Conservation (phyloP, 2,329 filamentous ascomycete genomes). For the Monosporascus sp. region DNA sequence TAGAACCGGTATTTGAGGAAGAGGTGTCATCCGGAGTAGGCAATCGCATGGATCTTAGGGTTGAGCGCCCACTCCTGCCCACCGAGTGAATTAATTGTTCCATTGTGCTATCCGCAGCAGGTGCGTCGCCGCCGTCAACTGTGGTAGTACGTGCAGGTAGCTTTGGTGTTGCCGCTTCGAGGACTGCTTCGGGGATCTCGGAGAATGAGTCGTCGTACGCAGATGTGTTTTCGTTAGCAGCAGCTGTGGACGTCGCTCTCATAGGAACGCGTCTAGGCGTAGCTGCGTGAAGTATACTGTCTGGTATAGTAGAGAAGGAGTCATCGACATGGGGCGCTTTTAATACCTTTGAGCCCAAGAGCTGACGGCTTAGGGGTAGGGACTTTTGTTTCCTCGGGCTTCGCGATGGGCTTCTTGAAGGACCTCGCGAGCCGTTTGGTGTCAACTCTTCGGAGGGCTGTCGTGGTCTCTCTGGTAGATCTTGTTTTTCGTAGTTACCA, state of each 20-base stretch:
- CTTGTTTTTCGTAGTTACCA: conserved; percentile 6
- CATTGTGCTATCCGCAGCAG: conserved; percentile 5
- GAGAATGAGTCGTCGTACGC: conserved; percentile 53
- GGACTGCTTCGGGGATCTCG: conserved; percentile 46
- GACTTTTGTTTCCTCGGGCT: conserved; percentile 32
- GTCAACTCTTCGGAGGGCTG: conserved; percentile 4
- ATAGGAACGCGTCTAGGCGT: conserved; percentile 23
- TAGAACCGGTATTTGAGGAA: conserved; percentile 31
- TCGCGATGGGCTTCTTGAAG: conserved; percentile 12
- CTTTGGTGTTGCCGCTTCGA: conserved; percentile 44
- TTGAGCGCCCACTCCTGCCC: conserved; percentile 31
- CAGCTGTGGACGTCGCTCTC: conserved; percentile 9
- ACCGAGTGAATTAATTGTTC: conserved; percentile 21
- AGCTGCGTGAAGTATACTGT: conserved; percentile 26
- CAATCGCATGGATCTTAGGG: conserved; percentile 34
- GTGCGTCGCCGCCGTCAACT: conserved; percentile 2
- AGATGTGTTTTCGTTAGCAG: conserved; percentile 26
- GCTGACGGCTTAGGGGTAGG: conserved; percentile 28
- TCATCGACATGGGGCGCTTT: conserved; percentile 27
- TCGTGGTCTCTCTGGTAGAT: conserved; percentile 2
- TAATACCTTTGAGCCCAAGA: conserved; percentile 19
- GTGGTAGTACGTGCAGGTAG: conserved; percentile 17
- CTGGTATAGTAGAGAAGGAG: conserved; percentile 31
- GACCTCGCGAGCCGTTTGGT: conserved; percentile 9
- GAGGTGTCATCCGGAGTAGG: conserved; percentile 49